phyloP scores from a whole-genome alignment of 805 yeast species.

The Groenewaldozyma tartarivorans region DNA sequence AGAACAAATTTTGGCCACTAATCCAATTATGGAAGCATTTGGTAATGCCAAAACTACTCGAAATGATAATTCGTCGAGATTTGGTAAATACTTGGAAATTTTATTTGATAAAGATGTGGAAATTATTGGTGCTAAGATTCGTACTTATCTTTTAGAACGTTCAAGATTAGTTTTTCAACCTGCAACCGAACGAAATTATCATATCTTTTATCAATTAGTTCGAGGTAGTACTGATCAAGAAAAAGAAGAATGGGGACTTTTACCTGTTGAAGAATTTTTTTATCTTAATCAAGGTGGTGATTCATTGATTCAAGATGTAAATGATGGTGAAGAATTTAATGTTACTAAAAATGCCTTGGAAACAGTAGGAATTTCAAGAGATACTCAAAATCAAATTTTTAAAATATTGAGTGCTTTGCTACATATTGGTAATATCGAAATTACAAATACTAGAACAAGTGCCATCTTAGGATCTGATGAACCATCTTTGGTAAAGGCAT shows the following conservation, averaged over 20 bases:
- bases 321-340: conserved; percentile 70
- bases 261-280: conserved; percentile 43
- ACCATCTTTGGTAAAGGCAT: conserved; percentile 71
- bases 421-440: conserved; percentile 87
- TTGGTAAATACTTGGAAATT: conserved; percentile 92
- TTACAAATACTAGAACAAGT: conserved; percentile 74
- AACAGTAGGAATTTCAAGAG: conserved; percentile 62
- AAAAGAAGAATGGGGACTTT: conserved; percentile 48
- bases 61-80: conserved; percentile 95
- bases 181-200: conserved; percentile 82
- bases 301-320: conserved; percentile 58
- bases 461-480: conserved; percentile 80
- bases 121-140: conserved; percentile 88
- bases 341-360: conserved; percentile 68
- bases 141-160: conserved; percentile 88
- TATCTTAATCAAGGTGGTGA: conserved; percentile 88
- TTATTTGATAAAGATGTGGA: conserved; percentile 64
- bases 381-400: conserved; percentile 59
- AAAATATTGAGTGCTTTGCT: conserved; percentile 76
- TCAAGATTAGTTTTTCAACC: conserved; percentile 94
- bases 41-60: conserved; percentile 98
- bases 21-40: conserved; percentile 95
- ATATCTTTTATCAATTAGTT: conserved; percentile 80
- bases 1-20: conserved; percentile 89
- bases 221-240: conserved; percentile 49